Base-by-base conservation (phyloP, 1,284 basidiomycete species). In the Trametes pubescens region DNA sequence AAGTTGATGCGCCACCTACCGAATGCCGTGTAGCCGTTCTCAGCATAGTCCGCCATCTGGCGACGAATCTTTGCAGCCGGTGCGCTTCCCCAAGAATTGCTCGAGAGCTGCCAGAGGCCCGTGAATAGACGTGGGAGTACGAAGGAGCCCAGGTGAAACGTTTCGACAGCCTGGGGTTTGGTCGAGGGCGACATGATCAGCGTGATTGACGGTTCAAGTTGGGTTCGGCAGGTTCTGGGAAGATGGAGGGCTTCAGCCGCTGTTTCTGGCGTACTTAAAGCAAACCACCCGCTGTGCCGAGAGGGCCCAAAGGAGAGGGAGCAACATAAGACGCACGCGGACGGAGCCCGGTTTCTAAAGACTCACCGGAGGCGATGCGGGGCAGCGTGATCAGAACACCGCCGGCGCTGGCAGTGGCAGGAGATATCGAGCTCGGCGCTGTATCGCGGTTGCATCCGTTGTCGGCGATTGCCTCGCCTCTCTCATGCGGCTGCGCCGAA, bases 21-120 rank as follows among this genome's bases (percentile, higher is more conserved):
- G 61, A 93, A 93, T 29, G 90, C 88, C 58, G 82, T 88, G 71
- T 87, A 93, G 16, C 91, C 92, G 29, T 80, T 78, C 38, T 87
- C 82, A 58, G 85, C 83, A 71, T 91, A 86, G 37, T 80, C 82
- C 18, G 74, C 78, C 91, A 93, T 93, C 48, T 84, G 86, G 64
- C 84, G 79, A 61, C 87, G 86, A 65, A 94, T 84, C 74, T 86
- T 88, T 26, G 82, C 71, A 2, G 86, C 85, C 0, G 90, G 81
- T 0, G 90, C 89, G 53, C 85, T 89, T 18, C 92, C 92, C 92
- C 92, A 94, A 1, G 91, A 90, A 57, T 89, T 90, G 73, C 88
- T 89, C 16, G 92, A 93, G 40, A 94, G 84, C 69, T 94, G 92
- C 92, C 92, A 94, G 9, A 94, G 83, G 9, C 92, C 92, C 10